Percentiles rank a stretch among this genome's conserved stretches.
Evolutionary conservation across 768 basidiomycete genomes (phyloP).

Genomic region (Tephrocybe sp.): DNA sequence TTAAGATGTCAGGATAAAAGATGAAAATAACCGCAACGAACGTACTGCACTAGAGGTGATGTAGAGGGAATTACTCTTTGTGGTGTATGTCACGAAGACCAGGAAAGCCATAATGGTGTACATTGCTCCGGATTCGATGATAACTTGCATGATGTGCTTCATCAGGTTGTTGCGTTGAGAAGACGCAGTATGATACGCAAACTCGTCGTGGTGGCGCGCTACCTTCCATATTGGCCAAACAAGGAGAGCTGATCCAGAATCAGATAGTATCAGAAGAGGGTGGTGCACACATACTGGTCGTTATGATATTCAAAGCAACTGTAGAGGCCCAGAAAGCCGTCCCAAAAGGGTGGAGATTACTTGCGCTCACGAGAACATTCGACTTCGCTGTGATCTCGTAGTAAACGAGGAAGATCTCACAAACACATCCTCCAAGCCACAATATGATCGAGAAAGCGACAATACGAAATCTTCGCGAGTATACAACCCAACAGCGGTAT

Average conservation of each 20-base stretch:
- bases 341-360: slow-evolving; percentile 11
- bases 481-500: slow-evolving; percentile 11
- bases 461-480: background rate
- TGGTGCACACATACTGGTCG: slow-evolving; percentile 9
- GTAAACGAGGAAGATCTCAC: slow-evolving; percentile 8
- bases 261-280: background rate
- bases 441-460: slow-evolving; percentile 6
- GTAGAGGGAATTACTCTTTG: slow-evolving; percentile 6
- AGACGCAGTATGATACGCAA: background rate
- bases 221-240: slow-evolving; percentile 8
- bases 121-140: slow-evolving; percentile 6
- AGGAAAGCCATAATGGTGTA: slow-evolving; percentile 3
- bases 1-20: background rate
- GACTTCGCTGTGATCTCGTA: slow-evolving; percentile 9
- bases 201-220: slow-evolving; percentile 6
- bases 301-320: slow-evolving; percentile 15
- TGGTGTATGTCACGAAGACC: slow-evolving; percentile 6
- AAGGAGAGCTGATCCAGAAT: slow-evolving; percentile 1
- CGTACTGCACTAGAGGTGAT: slow-evolving; percentile 2
- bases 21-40: background rate
- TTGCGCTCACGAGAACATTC: slow-evolving; percentile 7
- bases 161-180: background rate
- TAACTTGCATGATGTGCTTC: slow-evolving; percentile 10
- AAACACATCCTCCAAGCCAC: slow-evolving; percentile 8
- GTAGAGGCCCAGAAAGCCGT: slow-evolving; percentile 18